Conservation (phyloP, 1,284 basidiomycete species). For the Ustilago bromivora region DNA sequence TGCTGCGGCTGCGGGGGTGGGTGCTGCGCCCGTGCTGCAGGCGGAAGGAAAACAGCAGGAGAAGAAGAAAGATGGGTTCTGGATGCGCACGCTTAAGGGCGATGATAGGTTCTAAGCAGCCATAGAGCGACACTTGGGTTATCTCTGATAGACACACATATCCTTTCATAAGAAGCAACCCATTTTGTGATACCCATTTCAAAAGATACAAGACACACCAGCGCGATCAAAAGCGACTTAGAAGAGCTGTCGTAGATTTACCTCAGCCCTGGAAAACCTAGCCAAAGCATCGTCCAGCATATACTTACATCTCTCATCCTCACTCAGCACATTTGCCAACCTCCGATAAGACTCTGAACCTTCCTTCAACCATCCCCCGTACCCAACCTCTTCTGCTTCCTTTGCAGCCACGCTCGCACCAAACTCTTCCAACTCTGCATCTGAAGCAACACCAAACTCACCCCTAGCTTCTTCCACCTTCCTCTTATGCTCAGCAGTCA, state of each 20-base stretch:
- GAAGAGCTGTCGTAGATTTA: constrained; percentile 18
- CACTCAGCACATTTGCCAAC: constrained; percentile 8
- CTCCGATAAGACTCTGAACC: constrained; percentile 10
- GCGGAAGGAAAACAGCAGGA: constrained; percentile 31
- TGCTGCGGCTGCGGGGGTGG: constrained; percentile 23
- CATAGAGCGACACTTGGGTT: neutral
- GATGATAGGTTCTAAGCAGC: constrained; percentile 22
- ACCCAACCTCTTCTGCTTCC: constrained; percentile 15
- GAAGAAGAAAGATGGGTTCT: constrained; percentile 43
- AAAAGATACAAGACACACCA: neutral
- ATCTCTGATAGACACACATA: neutral
- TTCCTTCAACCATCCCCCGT: constrained; percentile 27
- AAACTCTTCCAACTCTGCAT: constrained; percentile 21
- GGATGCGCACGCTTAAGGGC: constrained; percentile 46
- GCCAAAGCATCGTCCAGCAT: constrained; percentile 32
- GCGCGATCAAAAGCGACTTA: neutral
- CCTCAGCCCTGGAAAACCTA: constrained; percentile 23
- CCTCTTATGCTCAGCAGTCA: neutral
- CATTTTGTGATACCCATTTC: constrained; percentile 22
- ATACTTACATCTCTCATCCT: constrained; percentile 23
- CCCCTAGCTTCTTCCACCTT: constrained; percentile 8
- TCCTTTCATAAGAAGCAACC: neutral
- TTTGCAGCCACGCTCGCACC: constrained; percentile 11
- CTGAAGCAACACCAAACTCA: constrained; percentile 1
- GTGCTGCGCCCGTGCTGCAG: constrained; percentile 31